Conservation (phyloP, 2,329 filamentous ascomycete species). For the Venturiaceae sp. region DNA sequence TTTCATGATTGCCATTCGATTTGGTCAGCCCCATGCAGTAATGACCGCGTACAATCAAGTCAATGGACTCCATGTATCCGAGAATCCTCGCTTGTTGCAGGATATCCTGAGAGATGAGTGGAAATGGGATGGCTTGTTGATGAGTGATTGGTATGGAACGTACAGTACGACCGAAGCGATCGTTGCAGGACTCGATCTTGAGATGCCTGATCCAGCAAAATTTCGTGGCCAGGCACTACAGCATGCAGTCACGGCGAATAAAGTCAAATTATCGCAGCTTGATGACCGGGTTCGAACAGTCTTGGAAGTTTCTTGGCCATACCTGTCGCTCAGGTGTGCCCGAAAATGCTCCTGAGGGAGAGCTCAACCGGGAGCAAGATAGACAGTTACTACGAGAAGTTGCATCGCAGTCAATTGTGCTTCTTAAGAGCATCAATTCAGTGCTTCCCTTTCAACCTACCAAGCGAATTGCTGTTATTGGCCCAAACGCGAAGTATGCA, state of each 20-base stretch:
- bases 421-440: slow-evolving; percentile 61
- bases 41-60: slow-evolving; percentile 5
- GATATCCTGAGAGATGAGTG: slow-evolving; percentile 55
- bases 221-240: slow-evolving; percentile 43
- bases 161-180: slow-evolving; percentile 39
- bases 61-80: slow-evolving; percentile 6
- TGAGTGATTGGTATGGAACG: slow-evolving; percentile 59
- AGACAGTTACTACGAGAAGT: slow-evolving; percentile 36
- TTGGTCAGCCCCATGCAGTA: neutral
- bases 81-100: neutral
- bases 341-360: slow-evolving; percentile 49
- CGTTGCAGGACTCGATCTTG: slow-evolving; percentile 58
- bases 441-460: slow-evolving; percentile 41
- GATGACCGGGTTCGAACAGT: slow-evolving; percentile 33
- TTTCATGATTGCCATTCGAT: slow-evolving; percentile 3
- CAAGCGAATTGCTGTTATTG: slow-evolving; percentile 49
- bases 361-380: slow-evolving; percentile 42
- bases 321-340: slow-evolving; percentile 54
- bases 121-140: slow-evolving; percentile 62
- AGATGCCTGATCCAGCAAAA: slow-evolving; percentile 53
- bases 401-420: slow-evolving; percentile 59
- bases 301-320: neutral
- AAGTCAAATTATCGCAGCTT: slow-evolving; percentile 41
- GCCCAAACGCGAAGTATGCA: slow-evolving; percentile 41
- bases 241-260: slow-evolving; percentile 49